phyloP scores from a whole-genome alignment of 805 yeast species.

The Candida silvicultrix region DNA sequence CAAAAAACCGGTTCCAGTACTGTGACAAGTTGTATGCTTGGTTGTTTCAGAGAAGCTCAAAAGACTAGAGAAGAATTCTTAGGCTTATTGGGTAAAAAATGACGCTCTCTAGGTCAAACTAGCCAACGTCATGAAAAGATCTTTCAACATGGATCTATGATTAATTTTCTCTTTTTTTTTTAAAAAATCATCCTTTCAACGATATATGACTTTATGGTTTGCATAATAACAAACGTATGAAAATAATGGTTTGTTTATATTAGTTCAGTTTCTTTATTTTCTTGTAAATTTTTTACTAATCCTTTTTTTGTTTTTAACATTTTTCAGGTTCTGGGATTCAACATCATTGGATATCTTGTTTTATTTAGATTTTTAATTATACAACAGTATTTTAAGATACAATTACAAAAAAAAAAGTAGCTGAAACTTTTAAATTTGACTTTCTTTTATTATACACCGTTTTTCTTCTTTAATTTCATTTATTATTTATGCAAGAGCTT shows the following conservation, averaged over 20 bases:
- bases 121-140: background rate
- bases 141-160: background rate
- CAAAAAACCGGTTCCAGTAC: constrained; percentile 94
- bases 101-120: background rate
- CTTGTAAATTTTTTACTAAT: background rate
- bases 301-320: background rate
- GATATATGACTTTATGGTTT: background rate
- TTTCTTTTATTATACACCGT: background rate
- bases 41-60: constrained; percentile 89
- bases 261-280: background rate
- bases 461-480: background rate
- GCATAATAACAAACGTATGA: background rate
- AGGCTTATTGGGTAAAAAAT: constrained; percentile 64
- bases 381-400: no score
- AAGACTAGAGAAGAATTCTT: constrained; percentile 95
- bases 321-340: constrained; percentile 2
- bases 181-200: background rate
- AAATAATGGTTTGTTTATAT: background rate
- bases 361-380: background rate
- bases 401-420: no score
- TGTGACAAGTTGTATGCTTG: constrained; percentile 94
- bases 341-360: constrained; percentile 1
- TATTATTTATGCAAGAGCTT: background rate
- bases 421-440: background rate
- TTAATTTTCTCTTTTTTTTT: background rate